These are phyloP conservation scores for Talaromyces thailandensis DNA, from an alignment of 495 filamentous ascomycete genomes.

Conservation along the genomic window DNA sequence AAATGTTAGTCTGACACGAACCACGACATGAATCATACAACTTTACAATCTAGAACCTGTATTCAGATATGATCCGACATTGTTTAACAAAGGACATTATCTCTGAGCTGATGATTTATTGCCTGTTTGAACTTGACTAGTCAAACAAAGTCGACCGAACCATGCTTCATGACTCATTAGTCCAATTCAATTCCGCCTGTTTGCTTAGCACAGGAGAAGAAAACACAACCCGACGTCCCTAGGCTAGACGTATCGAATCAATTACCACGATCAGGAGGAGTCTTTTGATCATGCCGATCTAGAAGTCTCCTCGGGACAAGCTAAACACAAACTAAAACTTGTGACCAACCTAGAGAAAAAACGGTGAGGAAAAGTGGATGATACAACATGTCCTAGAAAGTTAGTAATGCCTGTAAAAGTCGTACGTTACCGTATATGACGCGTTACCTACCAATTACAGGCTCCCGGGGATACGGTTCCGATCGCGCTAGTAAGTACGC, in stretches of 20 bases:
- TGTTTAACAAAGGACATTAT: conserved; percentile 1
- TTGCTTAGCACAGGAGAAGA: not conserved
- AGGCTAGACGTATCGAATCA: not conserved
- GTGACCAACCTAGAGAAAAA: not conserved
- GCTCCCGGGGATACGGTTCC: conserved; percentile 6
- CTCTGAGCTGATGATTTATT: not conserved
- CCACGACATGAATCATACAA: not conserved
- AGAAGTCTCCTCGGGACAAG: not conserved
- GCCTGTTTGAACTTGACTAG: not conserved
- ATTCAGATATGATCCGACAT: not conserved
- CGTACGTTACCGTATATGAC: not conserved
- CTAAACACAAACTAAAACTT: not conserved
- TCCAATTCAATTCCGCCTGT: not conserved
- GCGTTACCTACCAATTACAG: not conserved
- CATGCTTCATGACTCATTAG: not conserved
- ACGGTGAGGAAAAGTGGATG: conserved; percentile 4
- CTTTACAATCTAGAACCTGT: not conserved
- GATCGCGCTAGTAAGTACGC: not conserved
- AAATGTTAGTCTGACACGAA: not conserved
- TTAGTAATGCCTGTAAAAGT: not conserved
- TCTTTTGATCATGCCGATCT: not conserved
- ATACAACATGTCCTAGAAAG: not conserved
- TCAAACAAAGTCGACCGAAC: not conserved
- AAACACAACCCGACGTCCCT: not conserved
- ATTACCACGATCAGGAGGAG: not conserved